These are phyloP conservation scores for Mycena olivaceomarginata DNA, from an alignment of 768 basidiomycete genomes.

Conservation along the genomic window DNA sequence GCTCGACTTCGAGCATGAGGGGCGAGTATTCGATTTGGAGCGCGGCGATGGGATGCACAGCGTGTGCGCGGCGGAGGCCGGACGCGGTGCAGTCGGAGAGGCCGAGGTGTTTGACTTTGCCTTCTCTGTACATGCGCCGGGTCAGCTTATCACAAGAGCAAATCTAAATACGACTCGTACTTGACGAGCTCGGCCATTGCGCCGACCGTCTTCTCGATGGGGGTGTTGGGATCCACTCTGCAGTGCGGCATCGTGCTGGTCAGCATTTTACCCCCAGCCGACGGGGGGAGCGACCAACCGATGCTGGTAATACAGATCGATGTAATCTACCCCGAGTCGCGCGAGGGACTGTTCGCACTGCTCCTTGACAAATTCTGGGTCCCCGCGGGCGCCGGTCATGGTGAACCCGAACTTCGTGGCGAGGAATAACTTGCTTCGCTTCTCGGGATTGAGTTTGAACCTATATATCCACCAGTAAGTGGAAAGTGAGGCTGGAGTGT, in stretches of 20 bases:
- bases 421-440: too few species aligned
- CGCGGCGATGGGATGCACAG: slow-evolving; percentile 55
- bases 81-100: slow-evolving; percentile 57
- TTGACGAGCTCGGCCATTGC: not conserved
- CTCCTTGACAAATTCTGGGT: not conserved
- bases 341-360: not conserved
- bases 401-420: not conserved
- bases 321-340: not conserved
- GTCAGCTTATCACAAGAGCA: too few species aligned
- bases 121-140: slow-evolving; percentile 45
- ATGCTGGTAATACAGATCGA: not conserved
- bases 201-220: not conserved
- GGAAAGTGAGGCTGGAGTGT: too few species aligned
- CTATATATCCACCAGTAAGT: not conserved
- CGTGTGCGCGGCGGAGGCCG: slow-evolving; percentile 56
- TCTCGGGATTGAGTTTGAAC: not conserved
- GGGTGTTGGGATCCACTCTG: slow-evolving; percentile 8
- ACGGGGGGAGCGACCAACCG: not conserved
- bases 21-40: slow-evolving; percentile 61
- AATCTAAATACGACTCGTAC: not conserved
- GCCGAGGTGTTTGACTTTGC: slow-evolving; percentile 59
- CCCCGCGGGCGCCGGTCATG: slow-evolving; percentile 2
- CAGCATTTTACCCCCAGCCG: not conserved
- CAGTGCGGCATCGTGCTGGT: not conserved
- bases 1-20: slow-evolving; percentile 50